These are phyloP conservation scores for Ophiostoma sp. DNA, from an alignment of 2,329 filamentous ascomycete genomes.

Conservation along the genomic window DNA sequence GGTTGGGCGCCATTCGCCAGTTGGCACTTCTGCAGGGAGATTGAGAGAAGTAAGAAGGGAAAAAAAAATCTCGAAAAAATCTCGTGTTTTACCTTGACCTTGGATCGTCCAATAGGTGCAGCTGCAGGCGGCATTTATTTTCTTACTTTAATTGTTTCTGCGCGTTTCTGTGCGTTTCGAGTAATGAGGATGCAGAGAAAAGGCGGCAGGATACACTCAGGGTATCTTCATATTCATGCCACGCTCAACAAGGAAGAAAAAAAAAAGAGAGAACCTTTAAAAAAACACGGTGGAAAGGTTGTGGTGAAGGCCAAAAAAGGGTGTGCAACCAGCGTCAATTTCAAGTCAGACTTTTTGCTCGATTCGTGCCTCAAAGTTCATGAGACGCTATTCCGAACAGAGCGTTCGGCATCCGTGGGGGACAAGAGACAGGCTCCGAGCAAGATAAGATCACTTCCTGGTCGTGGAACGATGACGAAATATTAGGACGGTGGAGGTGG, in stretches of 20 bases:
- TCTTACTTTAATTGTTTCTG: not conserved
- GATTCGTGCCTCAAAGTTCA: not conserved
- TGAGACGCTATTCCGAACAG: not conserved
- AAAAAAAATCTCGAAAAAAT: too few species aligned
- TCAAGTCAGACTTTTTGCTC: not conserved
- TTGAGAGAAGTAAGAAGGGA: slow-evolving; percentile 11
- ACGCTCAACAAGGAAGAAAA: not conserved
- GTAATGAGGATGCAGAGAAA: not conserved
- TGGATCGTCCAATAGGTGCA: not conserved
- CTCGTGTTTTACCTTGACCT: not conserved
- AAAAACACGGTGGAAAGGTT: not conserved
- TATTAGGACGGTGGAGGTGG: not conserved
- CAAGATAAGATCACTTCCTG: slow-evolving; percentile 13
- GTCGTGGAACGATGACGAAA: slow-evolving; percentile 9
- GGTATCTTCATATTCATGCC: not conserved
- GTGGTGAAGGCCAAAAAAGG: not conserved
- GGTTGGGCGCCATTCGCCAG: slow-evolving; percentile 26
- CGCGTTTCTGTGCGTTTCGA: not conserved
- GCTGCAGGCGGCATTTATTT: not conserved
- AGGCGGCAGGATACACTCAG: not conserved
- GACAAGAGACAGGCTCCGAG: not conserved
- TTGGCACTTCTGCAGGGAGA: slow-evolving; percentile 5
- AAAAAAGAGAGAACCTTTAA: not conserved
- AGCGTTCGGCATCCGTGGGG: slow-evolving; percentile 1
- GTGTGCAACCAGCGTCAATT: not conserved